Base-by-base conservation (phyloP, 1,284 basidiomycete genomes). In the Earliella scabrosa region DNA sequence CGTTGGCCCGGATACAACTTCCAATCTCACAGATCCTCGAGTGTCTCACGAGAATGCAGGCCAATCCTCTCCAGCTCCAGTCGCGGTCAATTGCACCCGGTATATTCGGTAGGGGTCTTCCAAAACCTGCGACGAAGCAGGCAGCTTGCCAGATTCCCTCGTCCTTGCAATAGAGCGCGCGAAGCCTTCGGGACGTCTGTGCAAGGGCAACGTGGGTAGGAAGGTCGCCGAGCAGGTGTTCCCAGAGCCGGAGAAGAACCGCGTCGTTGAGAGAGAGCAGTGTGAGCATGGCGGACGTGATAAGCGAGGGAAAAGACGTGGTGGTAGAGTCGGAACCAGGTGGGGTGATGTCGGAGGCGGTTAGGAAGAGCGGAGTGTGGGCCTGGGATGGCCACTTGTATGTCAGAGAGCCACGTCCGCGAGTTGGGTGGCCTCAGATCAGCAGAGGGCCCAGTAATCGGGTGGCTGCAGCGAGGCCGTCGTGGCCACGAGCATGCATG, bases 111-210 rank as follows among this genome's bases (percentile, higher is more conserved):
- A 65, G 40, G 1, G 71, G 71, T n/a, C 69, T 49, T 21, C 71
- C 71, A 43, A 65, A 72, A 8, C 71, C 70, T 7, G 71, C 67
- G 38, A 48, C 49, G 44, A 67, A 66, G 52, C 71, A 71, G 1
- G 61, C 68, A 5, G 60, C 58, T 48, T 67, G 68, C 71, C 71
- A 73, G 55, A 70, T 65, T 8, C 31, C 20, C 38, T 66, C 63
- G 31, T 71, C 68, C 36, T 57, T 51, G 39, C 54, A 54, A 60
- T 68, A 72, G 35, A 72, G 23, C n/a, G 59, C 56, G 31, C 66
- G 67, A 9, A 68, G 52, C 14, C 59, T 38, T 5, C 63, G 61
- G 48, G 63, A 68, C 18, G 70, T 68, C 48, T 68, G 68, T 0
- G 70, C 66, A 45, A 73, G 62, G 4, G 71, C 61, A 38, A 73